Evolutionary conservation across 1,284 basidiomycete species (phyloP), one percentile per base, ranked within the genome.

Genomic region (Cutaneotrichosporon arboriforme): DNA sequence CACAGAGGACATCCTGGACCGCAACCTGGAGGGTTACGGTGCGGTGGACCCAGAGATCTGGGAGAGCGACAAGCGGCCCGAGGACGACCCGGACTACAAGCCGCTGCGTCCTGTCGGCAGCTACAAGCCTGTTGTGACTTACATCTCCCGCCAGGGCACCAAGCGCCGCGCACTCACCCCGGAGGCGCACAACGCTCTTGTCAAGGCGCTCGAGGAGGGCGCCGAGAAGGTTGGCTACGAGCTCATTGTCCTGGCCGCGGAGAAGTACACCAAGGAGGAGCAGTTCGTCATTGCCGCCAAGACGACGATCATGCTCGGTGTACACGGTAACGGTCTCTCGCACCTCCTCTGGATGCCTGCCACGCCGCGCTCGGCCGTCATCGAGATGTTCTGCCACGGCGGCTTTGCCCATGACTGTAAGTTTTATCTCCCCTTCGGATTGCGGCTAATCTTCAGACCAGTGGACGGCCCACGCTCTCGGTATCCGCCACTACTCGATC

Each of bases 131-230:
- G 79, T 87, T 12, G 81, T 89, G 45, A 87, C 85, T 13, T 90
- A 90, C 64, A 83, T 89, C 61, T 83, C 81, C 51, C 78, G 87
- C 34, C 87, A 89, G 72, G 76, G 76, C 3, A 71, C 76, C 4
- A 66, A 81, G 38, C 72, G 87, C 48, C 26, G 26, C 26, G 80
- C 80, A 60, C 73, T 90, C 58, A 77, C 83, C 3, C 67, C 77
- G 4, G 81, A 81, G 51, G 80, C 84, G 58, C 86, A 89, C 62
- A 71, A 75, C 1, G 74, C 68, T 4, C 72, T 90, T 38, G 84
- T 88, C 5, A 55, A 65, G 18, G 81, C 80, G 10, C 65, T 90
- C 49, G 66, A 79, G 56, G 81, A 77, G 50, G 72, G 86, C 46
- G 80, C 80, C 20, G 72, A 71, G 43, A 73, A 77, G 62, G 80